A percentile compares a stretch with the other conserved stretches of the same genome.
These are phyloP conservation scores for Candida sakaeoensis DNA, from an alignment of 805 yeast species.

Conservation along the genomic window DNA sequence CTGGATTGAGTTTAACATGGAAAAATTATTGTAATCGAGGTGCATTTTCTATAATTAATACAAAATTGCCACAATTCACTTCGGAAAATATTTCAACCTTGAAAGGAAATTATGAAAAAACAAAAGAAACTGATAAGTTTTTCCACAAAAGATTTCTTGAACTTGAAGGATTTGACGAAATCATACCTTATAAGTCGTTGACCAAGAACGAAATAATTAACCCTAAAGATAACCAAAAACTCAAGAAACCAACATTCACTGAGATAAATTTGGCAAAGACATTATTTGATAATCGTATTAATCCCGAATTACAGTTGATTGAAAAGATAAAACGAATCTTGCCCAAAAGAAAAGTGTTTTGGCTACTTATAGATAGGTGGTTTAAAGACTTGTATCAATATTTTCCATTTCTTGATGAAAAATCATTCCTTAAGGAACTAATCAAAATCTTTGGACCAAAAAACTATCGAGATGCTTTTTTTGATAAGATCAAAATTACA, in stretches of 20 bases:
- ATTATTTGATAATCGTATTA: constrained; percentile 11
- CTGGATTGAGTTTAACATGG: constrained; percentile 32
- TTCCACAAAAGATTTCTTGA: constrained; percentile 30
- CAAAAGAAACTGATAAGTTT: constrained; percentile 17
- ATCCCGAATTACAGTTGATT: constrained; percentile 29
- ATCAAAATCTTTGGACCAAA: constrained; percentile 39
- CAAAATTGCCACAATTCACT: constrained; percentile 21
- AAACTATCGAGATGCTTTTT: constrained; percentile 20
- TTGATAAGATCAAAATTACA: constrained; percentile 25
- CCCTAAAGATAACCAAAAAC: constrained; percentile 20
- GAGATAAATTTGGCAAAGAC: constrained; percentile 23
- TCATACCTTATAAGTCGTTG: constrained; percentile 28
- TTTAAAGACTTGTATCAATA: constrained; percentile 57
- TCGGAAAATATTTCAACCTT: constrained; percentile 14
- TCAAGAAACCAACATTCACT: background rate
- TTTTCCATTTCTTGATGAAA: constrained; percentile 62
- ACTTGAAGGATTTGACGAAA: constrained; percentile 31
- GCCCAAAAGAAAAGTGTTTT: constrained; percentile 50
- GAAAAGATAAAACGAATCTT: constrained; percentile 31
- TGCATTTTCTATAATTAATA: constrained; percentile 18
- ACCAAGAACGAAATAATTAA: constrained; percentile 13
- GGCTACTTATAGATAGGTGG: constrained; percentile 52
- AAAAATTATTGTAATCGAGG: constrained; percentile 21
- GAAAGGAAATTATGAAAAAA: constrained; percentile 6
- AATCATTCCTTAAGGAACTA: constrained; percentile 39